Evolutionary conservation across 805 yeast species (phyloP), one percentile per base, ranked within the genome.

Genomic region (Candida nitratophila): DNA sequence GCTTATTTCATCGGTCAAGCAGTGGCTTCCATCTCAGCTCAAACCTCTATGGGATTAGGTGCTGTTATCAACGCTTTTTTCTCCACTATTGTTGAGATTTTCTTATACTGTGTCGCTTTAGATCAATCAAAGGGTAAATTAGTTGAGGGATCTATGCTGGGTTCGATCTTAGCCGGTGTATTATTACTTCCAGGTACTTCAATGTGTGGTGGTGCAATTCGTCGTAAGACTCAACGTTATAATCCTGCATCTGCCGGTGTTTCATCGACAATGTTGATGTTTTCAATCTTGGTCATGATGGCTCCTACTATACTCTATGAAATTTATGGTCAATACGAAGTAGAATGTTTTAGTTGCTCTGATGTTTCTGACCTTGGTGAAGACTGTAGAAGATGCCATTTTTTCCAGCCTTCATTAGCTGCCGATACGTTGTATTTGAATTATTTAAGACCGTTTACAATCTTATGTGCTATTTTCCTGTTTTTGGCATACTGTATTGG

Each of bases 1-100:
- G 98, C 99, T 0, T 91, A 93, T 60, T 93, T 89, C 65, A 90
- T 93, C 54, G 99, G 99, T 3, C 98, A 91, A 64, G 98, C 98
- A 6, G 99, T 93, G n/a, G 99, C 99, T 0, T 90, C 98, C 2
- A 93, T 93, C 47, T 86, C 96, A 7, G 98, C 99, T 0, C 99
- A 93, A 66, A 87, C 97, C 0, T 90, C 97, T 0, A 93, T 93
- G 99, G 97, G 98, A 26, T 81, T 93, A 47, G 98, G 98, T 69
- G 99, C 99, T 1, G 96, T 90, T 0, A 89, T 93, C 54, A 93
- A 93, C 62, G 99, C 99, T 0, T 91, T 93, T 57, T 93, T 93
- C 71, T 90, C 98, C 1, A 90, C 99, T 0, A 76, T 93, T 41
- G 98, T 93, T 7, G 99, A 93, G 61, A 85, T 93, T 9, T 93